These are phyloP conservation scores for Pythium angustatum DNA, from an alignment of 352 stramenopile genomes.

Conservation along the genomic window DNA sequence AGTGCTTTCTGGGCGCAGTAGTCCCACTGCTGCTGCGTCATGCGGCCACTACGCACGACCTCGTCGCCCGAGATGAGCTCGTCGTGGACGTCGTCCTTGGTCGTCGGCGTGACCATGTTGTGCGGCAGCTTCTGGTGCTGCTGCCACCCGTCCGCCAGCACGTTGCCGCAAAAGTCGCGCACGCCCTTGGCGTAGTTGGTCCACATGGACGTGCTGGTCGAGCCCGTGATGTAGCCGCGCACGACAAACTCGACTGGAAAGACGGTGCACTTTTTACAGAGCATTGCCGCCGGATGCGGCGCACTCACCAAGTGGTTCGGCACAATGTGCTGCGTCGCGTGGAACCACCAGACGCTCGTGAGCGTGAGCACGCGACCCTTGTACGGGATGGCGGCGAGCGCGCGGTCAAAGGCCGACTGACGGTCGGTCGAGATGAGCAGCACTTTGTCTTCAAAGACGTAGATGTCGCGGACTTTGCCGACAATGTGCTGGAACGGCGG, in stretches of 20 bases:
- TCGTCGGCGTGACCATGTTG: slow-evolving; percentile 98
- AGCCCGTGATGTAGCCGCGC: slow-evolving; percentile 96
- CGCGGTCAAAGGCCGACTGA: slow-evolving; percentile 98
- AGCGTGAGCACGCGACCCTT: slow-evolving; percentile 98
- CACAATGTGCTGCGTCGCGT: slow-evolving; percentile 95
- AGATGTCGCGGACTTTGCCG: slow-evolving; percentile 93
- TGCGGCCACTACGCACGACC: slow-evolving; percentile 92
- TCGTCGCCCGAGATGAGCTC: slow-evolving; percentile 96
- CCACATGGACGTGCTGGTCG: slow-evolving; percentile 98
- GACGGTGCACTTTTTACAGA: slow-evolving; percentile 95
- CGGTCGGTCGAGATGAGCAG: slow-evolving; percentile 98
- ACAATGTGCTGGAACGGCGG: slow-evolving; percentile 61
- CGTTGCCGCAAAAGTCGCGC: slow-evolving; percentile 96
- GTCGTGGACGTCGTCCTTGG: slow-evolving; percentile 98
- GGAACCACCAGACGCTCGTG: slow-evolving; percentile 96
- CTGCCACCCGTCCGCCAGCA: slow-evolving; percentile 91
- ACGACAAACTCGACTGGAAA: slow-evolving; percentile 99
- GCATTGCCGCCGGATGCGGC: slow-evolving; percentile 94
- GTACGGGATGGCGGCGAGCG: slow-evolving; percentile 95
- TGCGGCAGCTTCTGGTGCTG: slow-evolving; percentile 97
- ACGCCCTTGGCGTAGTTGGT: slow-evolving; percentile 98
- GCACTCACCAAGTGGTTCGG: slow-evolving; percentile 96
- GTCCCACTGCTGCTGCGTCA: slow-evolving; percentile 97
- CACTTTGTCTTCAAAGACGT: slow-evolving; percentile 86
- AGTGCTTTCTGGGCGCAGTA: slow-evolving; percentile 92